Conservation (phyloP, 208 protist genomes). For the Leishmania mexicana region DNA sequence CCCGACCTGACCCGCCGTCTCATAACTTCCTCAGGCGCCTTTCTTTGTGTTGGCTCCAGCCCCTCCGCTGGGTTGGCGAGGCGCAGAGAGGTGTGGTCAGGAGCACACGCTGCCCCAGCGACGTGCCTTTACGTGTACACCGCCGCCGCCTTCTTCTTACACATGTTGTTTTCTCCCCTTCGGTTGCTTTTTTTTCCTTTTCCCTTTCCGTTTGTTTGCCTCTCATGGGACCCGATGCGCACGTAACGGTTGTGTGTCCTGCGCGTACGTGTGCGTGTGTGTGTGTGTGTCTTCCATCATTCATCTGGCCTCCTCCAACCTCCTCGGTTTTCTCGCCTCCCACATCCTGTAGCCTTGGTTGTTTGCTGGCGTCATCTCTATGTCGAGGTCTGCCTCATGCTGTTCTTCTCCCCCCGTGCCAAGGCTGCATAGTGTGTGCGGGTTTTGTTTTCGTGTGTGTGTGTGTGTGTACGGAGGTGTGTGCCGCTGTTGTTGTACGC, state of each 20-base stretch:
- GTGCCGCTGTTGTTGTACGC: neutral
- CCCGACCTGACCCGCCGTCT: too few species aligned
- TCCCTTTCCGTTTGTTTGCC: neutral
- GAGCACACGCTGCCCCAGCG: constrained; percentile 1
- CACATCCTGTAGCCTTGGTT: too few species aligned
- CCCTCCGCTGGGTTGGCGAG: neutral
- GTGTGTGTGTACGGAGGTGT: neutral
- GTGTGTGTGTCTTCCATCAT: neutral
- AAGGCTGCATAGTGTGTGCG: neutral
- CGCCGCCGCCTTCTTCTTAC: neutral
- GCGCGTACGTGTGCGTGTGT: neutral
- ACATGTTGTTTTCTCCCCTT: neutral
- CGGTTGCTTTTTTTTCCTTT: neutral
- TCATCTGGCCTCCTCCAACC: neutral
- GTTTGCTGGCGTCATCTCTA: too few species aligned
- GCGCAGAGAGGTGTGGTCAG: neutral
- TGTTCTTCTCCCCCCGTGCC: neutral
- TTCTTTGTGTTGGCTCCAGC: neutral
- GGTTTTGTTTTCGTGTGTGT: neutral
- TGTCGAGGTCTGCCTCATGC: neutral
- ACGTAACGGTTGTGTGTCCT: neutral
- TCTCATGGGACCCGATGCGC: neutral
- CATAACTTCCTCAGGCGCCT: neutral
- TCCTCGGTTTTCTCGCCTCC: neutral
- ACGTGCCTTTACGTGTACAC: neutral